Evolutionary conservation across 2,329 filamentous ascomycete species (phyloP).

Genomic region (Penicillium sp.): DNA sequence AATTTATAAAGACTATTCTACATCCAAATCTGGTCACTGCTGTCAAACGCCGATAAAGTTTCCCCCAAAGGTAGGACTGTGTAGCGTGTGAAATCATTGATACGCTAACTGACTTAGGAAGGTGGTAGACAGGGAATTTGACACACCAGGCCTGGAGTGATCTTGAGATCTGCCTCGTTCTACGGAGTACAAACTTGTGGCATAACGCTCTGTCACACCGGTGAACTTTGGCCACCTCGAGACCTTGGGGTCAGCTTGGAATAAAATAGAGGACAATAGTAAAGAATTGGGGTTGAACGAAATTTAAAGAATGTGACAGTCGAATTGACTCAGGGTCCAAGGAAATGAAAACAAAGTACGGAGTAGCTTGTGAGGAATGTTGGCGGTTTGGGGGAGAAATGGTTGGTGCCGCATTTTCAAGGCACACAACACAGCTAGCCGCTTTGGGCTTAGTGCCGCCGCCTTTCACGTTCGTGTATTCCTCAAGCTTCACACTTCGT

Average conservation of each 20-base stretch:
- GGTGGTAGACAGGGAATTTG: background rate
- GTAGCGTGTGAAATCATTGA: background rate
- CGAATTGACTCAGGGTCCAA: background rate
- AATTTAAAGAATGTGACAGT: background rate
- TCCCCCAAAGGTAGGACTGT: background rate
- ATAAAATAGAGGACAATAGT: background rate
- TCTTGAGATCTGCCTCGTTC: background rate
- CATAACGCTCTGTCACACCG: background rate
- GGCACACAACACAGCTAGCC: background rate
- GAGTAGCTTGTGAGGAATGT: background rate
- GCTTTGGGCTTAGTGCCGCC: background rate
- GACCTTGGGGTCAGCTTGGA: background rate
- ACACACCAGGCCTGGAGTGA: background rate
- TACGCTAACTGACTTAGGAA: background rate
- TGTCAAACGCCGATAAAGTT: background rate
- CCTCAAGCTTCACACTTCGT: slow-evolving; percentile 8
- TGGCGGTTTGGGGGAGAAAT: background rate
- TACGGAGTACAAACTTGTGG: background rate
- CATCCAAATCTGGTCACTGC: background rate
- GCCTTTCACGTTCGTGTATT: slow-evolving; percentile 4
- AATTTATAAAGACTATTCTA: background rate
- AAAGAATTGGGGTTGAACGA: background rate
- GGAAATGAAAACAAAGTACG: background rate
- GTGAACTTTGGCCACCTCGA: background rate
- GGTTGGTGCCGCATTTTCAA: background rate